phyloP scores from a whole-genome alignment of 495 filamentous ascomycete genomes.

The Podospora pseudocomata region DNA sequence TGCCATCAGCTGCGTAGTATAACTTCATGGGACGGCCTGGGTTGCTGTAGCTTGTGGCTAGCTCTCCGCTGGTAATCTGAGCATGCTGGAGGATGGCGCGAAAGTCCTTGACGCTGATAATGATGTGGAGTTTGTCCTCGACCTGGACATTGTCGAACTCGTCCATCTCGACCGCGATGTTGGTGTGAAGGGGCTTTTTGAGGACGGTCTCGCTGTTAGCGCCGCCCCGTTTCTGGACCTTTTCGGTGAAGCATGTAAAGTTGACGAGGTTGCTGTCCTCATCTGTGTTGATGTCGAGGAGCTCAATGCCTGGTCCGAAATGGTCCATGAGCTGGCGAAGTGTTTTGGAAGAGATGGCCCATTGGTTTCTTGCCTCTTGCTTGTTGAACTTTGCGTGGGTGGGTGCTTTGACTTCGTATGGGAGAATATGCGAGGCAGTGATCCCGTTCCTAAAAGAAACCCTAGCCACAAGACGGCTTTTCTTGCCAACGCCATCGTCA shows the following conservation, averaged over 20 bases:
- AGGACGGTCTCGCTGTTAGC: conserved; percentile 85
- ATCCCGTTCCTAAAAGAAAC: conserved; percentile 88
- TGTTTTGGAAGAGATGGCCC: conserved; percentile 70
- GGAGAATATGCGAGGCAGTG: conserved; percentile 85
- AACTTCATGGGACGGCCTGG: conserved; percentile 82
- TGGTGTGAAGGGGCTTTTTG: conserved; percentile 91
- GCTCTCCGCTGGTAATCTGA: conserved; percentile 62
- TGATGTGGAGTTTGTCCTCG: conserved; percentile 73
- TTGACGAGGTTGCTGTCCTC: conserved; percentile 48
- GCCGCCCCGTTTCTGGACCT: conserved; percentile 53
- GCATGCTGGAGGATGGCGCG: conserved; percentile 85
- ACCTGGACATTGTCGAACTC: conserved; percentile 84
- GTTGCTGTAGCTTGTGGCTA: conserved; percentile 74
- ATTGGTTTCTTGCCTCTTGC: conserved; percentile 64
- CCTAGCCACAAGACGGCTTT: conserved; percentile 77
- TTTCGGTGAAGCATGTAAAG: conserved; percentile 95
- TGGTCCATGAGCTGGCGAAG: conserved; percentile 85
- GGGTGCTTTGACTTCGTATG: conserved; percentile 76
- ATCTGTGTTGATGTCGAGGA: conserved; percentile 81
- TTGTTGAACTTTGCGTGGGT: conserved; percentile 87
- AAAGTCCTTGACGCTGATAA: conserved; percentile 92
- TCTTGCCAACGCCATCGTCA: conserved; percentile 66
- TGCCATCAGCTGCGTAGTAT: conserved; percentile 67
- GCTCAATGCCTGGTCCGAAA: conserved; percentile 86
- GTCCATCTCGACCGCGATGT: conserved; percentile 76